Evolutionary conservation across 495 filamentous ascomycete species (phyloP), one percentile per base, ranked within the genome.

Genomic region (Daldinia decipiens): DNA sequence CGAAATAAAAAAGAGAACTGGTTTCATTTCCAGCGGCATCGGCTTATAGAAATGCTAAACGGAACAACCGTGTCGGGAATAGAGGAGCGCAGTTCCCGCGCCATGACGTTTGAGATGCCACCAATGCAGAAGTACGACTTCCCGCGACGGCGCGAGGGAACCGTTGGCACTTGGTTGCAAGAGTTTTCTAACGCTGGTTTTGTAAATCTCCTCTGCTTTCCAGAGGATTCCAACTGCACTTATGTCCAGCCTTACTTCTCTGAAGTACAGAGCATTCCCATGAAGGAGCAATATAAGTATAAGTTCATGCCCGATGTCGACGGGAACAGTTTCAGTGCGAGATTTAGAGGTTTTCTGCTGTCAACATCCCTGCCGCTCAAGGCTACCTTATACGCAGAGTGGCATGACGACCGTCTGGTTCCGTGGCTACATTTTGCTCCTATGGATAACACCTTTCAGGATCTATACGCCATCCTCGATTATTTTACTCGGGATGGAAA

Each of bases 41-140:
- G 91, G n/a, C 87, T 93, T 65, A 85, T 92, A 12, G 80, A 84
- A 67, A 89, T 92, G 84, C 80, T 87, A 54, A 95, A 95, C 73
- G 83, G 81, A 15, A 90, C 89, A 0, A 78, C 83, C 24, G 83
- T 93, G 39, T 65, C 73, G 0, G 68, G 65, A 1, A 83, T 84
- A 4, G 80, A 84, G 62, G 67, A 74, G 19, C 74, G 79, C 58
- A 59, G 55, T 8, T 43, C 73, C 21, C 64, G 68, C 27, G 74
- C 76, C 27, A 65, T 74, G 51, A 82, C 82, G 4, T 85, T 82
- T 68, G 77, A 76, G 31, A 73, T 83, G 62, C 80, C 82, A 0
- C 54, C 76, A 0, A 29, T 68, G 11, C 39, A 74, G 6, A 71
- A 70, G 29, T 84, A 83, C 70, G 72, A 74, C n/a, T 67, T 77